Evolutionary conservation across 2,329 filamentous ascomycete species (phyloP).

Genomic region (Elsinoe necatrix): DNA sequence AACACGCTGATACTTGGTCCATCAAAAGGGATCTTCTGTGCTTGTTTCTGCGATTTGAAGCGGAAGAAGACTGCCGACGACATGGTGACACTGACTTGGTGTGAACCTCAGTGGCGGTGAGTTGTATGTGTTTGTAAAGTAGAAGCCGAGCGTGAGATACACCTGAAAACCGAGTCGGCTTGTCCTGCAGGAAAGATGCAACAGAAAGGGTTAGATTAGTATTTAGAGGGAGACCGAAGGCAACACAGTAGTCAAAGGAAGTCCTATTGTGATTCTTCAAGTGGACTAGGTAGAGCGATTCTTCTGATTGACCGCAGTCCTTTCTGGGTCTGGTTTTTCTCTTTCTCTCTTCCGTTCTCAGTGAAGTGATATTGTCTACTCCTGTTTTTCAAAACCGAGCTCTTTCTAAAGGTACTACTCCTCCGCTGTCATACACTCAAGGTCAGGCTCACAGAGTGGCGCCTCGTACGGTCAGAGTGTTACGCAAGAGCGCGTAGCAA

Average conservation of each 20-base stretch:
- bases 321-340: neutral
- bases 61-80: conserved; percentile 98
- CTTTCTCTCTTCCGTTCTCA: neutral
- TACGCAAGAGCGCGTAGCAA: neutral
- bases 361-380: neutral
- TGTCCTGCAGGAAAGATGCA: neutral
- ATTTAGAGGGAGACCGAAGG: neutral
- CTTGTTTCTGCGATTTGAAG: conserved; percentile 98
- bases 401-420: neutral
- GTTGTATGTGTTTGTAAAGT: too few relatives aligned
- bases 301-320: neutral
- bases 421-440: neutral
- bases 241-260: conserved; percentile 14
- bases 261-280: conserved; percentile 16
- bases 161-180: neutral
- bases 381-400: neutral
- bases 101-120: too few relatives aligned
- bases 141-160: too few relatives aligned
- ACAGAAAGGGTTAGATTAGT: neutral
- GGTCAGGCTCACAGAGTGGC: neutral
- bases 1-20: conserved; percentile 97
- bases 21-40: conserved; percentile 89
- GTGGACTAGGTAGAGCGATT: conserved; percentile 14
- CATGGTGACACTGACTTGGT: conserved; percentile 48
- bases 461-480: neutral